Base-by-base conservation (phyloP, 768 basidiomycete genomes). In the Scleroderma citrinum region DNA sequence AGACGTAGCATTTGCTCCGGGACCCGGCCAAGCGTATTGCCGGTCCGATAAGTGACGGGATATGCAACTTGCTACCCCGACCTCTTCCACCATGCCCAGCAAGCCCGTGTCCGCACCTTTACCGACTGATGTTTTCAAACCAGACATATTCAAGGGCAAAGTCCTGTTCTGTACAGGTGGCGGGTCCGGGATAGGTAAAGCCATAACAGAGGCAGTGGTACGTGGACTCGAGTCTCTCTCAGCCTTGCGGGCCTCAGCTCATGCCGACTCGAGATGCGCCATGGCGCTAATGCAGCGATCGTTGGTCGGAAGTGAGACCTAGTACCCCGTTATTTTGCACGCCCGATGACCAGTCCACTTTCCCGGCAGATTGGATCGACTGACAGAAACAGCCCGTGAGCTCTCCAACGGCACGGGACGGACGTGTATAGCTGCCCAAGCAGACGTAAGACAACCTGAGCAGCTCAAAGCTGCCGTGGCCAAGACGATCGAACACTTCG, bases 111-210 rank as follows among this genome's bases (percentile, higher is more conserved):
- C 75, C 23, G 67, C 71, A 21, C 76, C 83, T 1, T 60, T 76
- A 17, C 69, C 70, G 24, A 69, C 72, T 0, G 59, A 76, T 36
- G 71, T 87, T 47, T 97, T 95, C 76, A 83, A 81, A 56, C 61
- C 70, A 2, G 84, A 88, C 55, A 75, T 97, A 26, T 95, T 95
- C 80, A 81, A 83, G 54, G 92, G 87, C 52, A 96, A 94, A 64
- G 90, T 94, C 19, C 71, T 90, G 4, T 88, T 91, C 69, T 92
- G 87, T 69, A 95, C 92, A 0, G 93, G 92, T 32, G 93, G 92
- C 14, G 87, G 87, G 2, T 89, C 89, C 50, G 95, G 94, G 14
- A 97, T 99, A 69, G 92, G 93, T 71, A 84, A 85, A 57, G 80
- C 71, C 43, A 93, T 95, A 85, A 87, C 87, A 31, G 81, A 90